Evolutionary conservation across 768 basidiomycete species (phyloP), one percentile per base, ranked within the genome.

Genomic region (Infundibulicybe gibba): DNA sequence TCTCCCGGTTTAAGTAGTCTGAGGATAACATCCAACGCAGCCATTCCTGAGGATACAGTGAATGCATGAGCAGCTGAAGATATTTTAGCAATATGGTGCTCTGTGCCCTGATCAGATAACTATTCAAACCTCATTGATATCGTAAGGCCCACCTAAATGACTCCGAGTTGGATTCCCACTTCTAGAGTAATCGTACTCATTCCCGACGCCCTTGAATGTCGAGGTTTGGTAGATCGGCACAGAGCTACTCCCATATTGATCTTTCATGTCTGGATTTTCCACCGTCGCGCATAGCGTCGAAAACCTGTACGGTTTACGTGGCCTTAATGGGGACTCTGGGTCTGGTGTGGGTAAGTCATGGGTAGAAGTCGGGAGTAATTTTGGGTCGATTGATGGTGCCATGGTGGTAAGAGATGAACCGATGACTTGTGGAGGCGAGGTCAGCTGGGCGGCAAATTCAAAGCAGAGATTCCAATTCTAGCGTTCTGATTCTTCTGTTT

Each of bases 161-260:
- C 83, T 93, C 62, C 97, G 76, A 6, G 97, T 99, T 2, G 97
- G 97, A 65, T 99, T 99, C 25, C 97, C 97, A 59, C 90, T 93
- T 50, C 97, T 77, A 11, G 89, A 78, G 68, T 98, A 99, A 67
- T 98, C 95, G 61, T 94, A 99, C 57, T 85, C 79, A 43, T 87
- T 90, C 14, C 75, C 77, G 37, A 95, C 71, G 40, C 95, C 97
- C 70, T 98, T 98, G 81, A 99, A 98, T 0, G 97, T 99, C 6
- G 97, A 83, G 1, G 93, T 88, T 70, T 98, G 97, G 68, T 98
- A 99, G 67, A 99, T 98, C 16, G 97, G 97, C 1, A 97, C 92
- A 6, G 87, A 88, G 55, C 89, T 92, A 49, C 90, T 85, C 15
- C 94, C 94, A 63, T 94, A 87, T 69, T 97, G 95, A 68, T 99